These are phyloP conservation scores for Globisporangium cylindrosporum DNA, from an alignment of 352 stramenopile genomes.

Conservation along the genomic window DNA sequence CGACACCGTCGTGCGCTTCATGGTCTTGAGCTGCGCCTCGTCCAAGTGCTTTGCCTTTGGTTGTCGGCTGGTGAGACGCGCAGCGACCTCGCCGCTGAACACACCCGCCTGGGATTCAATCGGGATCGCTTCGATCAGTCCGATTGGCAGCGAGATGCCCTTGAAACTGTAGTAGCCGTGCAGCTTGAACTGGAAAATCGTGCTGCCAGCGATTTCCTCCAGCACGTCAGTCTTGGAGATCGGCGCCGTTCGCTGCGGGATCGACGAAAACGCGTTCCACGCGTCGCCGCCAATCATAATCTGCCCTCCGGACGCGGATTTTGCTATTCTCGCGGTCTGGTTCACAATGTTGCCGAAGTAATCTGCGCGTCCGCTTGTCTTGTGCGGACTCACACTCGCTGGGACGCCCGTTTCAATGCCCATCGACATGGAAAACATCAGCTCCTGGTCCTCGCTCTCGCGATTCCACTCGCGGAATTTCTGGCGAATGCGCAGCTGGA, in stretches of 20 bases:
- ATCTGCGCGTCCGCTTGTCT: constrained; percentile 83
- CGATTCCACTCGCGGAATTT: constrained; percentile 79
- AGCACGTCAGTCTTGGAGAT: constrained; percentile 43
- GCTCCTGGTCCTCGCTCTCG: constrained; percentile 71
- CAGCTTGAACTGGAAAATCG: constrained; percentile 80
- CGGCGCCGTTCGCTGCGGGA: constrained; percentile 28
- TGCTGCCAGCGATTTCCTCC: constrained; percentile 43
- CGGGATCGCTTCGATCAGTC: constrained; percentile 76
- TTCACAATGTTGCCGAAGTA: constrained; percentile 91
- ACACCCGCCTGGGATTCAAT: constrained; percentile 54
- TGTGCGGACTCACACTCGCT: constrained; percentile 84
- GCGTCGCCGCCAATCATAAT: constrained; percentile 80
- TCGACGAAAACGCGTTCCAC: constrained; percentile 63
- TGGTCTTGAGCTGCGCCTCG: constrained; percentile 37
- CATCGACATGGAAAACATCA: constrained; percentile 88
- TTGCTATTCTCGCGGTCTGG: constrained; percentile 84
- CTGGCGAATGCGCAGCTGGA: constrained; percentile 72
- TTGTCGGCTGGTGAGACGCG: constrained; percentile 28
- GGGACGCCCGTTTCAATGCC: constrained; percentile 80
- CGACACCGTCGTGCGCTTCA: constrained; percentile 47
- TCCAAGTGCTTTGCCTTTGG: constrained; percentile 72
- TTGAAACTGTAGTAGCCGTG: constrained; percentile 87
- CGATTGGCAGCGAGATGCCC: constrained; percentile 79
- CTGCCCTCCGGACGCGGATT: constrained; percentile 74
- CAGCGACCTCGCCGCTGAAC: constrained; percentile 36